Base-by-base conservation (phyloP, 1,139 yeast genomes). In the Lodderomyces margitis region DNA sequence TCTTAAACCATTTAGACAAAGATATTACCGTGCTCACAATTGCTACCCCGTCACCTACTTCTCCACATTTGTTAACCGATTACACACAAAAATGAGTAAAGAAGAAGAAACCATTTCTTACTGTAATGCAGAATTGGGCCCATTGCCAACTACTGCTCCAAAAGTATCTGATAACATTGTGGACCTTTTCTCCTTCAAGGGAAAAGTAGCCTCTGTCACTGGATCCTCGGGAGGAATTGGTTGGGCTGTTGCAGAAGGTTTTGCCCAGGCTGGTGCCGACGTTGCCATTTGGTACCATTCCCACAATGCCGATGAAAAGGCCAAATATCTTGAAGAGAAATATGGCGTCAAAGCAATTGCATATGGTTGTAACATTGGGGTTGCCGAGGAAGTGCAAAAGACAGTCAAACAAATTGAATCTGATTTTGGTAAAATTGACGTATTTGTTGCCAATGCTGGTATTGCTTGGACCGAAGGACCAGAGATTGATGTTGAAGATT, bases 361-460 rank as follows among this genome's bases (percentile, higher is more conserved):
- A 51, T 56, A 59, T 53, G 55, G 58, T 50, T 69, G 74, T 52
- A 75, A 71, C 48, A 73, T 72, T 38, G 64, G 74, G 52, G 62
- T 63, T 49, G 58, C 64, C 34, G 66, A 65, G 5, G 64, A 63
- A 43, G 76, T 72, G 30, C 52, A 62, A 41, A 46, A 52, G 15
- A 67, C 66, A 12, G 61, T 72, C 37, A 61, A 56, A 30, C 46
- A 55, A 32, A 62, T 68, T 43, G 62, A 57, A 44, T 53, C 52
- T 24, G 64, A 60, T n/a, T 72, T 72, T 46, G 61, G 65, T 14
- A 61, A 61, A 20, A 68, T 78, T 44, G 80, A 78, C 52, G 66
- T 78, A 10, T 66, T 81, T 60, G 58, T 79, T 49, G 78, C 78
- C 51, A 76, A 78, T 52, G 83, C 83, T 3, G 84, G 84, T 12